Base-by-base conservation (phyloP, 2,329 filamentous ascomycete genomes). In the Endoconidiophora polonica region DNA sequence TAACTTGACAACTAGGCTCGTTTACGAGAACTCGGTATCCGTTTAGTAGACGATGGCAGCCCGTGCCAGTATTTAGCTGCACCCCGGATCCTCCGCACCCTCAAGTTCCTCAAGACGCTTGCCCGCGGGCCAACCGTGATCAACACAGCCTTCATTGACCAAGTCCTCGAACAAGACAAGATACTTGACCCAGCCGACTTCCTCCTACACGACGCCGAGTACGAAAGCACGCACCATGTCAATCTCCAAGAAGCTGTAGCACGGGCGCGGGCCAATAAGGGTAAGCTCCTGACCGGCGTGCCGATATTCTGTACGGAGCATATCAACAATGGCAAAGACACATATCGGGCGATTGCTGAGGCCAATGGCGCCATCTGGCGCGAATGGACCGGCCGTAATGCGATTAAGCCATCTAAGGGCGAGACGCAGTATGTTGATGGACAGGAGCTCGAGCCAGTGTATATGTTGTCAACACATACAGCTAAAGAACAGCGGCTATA, bases 81-180 rank as follows among this genome's bases (percentile, higher is more conserved):
- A 3, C 91, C 90, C 1, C 76, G 79, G 40, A 78, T 96, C 54
- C 77, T 95, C 33, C 82, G 91, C 37, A 98, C 91, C 0, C 79
- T 86, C 61, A 98, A 98, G 61, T 98, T 98, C 61, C 79, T 96
- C 46, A 83, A 81, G 54, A 86, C 87, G 10, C 68, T 98, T 24
- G 87, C 91, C 16, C 79, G 78, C 53, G 87, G 84, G 0, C 86
- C 87, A 0, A 73, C 76, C 1, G 76, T 96, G 41, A 74, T 96
- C 49, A 79, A 79, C 43, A 83, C 81, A 0, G 72, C 76, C 6
- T 98, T 86, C 62, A 76, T 98, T 52, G 83, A 90, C 50, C 71
- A 76, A 22, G 86, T 83, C 44, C 70, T 96, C 9, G 77, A 83
- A 43, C 70, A 77, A 29, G 77, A 82, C 55, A 70, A 78, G 58